Conservation (phyloP, 371 early-diverging fungal genomes). For the Mucor racemosus region DNA sequence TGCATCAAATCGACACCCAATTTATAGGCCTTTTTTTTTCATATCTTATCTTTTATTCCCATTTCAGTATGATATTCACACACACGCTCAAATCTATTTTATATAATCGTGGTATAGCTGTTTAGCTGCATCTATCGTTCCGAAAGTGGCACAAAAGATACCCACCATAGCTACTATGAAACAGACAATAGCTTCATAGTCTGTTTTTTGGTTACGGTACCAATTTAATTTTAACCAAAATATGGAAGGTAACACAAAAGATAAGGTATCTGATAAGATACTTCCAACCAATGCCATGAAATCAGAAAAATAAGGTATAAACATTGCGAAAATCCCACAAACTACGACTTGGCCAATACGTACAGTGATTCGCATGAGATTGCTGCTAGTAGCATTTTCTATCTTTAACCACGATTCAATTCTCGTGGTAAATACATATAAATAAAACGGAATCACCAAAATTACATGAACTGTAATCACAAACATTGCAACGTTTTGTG, state of each 20-base stretch:
- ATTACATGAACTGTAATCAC: conserved; percentile 82
- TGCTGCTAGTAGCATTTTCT: conserved; percentile 21
- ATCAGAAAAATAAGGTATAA: conserved; percentile 82
- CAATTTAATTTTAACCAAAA: conserved; percentile 79
- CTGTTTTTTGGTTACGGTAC: conserved; percentile 15
- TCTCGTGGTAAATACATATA: conserved; percentile 77
- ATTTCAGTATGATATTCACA: not conserved
- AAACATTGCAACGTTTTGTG: conserved; percentile 67
- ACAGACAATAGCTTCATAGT: conserved; percentile 58
- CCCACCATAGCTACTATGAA: conserved; percentile 63
- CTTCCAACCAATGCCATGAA: conserved; percentile 85
- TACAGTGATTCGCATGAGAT: conserved; percentile 54
- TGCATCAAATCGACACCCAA: not conserved
- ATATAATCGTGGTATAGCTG: conserved; percentile 45
- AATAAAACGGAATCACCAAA: conserved; percentile 77
- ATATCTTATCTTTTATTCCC: conserved; percentile 7
- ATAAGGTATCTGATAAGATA: conserved; percentile 72
- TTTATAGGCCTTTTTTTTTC: not conserved
- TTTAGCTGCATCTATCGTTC: conserved; percentile 72
- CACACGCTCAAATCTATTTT: not conserved
- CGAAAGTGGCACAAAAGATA: conserved; percentile 69
- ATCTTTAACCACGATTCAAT: conserved; percentile 56
- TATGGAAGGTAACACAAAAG: conserved; percentile 82
- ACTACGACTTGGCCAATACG: conserved; percentile 57
- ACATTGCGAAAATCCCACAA: conserved; percentile 64